Base-by-base conservation (phyloP, 1,139 yeast species). In the Yamadazyma dushanensis region DNA sequence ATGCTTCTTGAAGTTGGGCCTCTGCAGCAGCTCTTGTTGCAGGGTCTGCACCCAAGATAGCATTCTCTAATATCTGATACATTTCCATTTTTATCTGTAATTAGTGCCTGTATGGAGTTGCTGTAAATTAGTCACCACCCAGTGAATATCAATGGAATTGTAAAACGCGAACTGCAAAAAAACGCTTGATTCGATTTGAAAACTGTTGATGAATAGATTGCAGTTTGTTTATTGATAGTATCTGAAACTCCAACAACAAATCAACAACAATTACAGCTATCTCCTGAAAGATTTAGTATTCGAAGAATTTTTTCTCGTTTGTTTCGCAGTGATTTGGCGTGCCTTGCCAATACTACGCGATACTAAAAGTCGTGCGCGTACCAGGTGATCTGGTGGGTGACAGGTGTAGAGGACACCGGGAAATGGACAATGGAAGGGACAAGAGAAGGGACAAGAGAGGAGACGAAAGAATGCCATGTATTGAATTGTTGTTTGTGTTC, bases 21-120 rank as follows among this genome's bases (percentile, higher is more conserved):
- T 88, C 96, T 41, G 97, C 96, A 48, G 78, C 78, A 26, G 82
- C 66, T 63, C 97, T 81, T 50, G 78, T 78, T 43, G 70, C 65
- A 36, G 85, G 81, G 61, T 87, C 83, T 14, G 70, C 76, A 52
- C 71, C 75, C 50, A 82, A 65, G 56, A 85, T 76, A 43, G 96
- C 95, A 55, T 83, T 82, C 59, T 86, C 94, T 55, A 88, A 76
- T 43, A 84, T 70, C 51, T 76, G 75, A 47, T 82, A 80, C 56
- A 87, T 80, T 62, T 86, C 88, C 83, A 80, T 80, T 18, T n/a
- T 13, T 31, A 15, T 9, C 11, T 14, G 8, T 8, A 20, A 10
- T 23, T 23, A 23, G 22, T 8, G 7, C 10, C 22, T 15, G 18
- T 25, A 25, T 25, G 16, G 8, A 25, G 16, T 25, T 25, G 27